These are phyloP conservation scores for Rhodamnia rubescens DNA, from an alignment of 345 rosid genomes.

Conservation along the genomic window DNA sequence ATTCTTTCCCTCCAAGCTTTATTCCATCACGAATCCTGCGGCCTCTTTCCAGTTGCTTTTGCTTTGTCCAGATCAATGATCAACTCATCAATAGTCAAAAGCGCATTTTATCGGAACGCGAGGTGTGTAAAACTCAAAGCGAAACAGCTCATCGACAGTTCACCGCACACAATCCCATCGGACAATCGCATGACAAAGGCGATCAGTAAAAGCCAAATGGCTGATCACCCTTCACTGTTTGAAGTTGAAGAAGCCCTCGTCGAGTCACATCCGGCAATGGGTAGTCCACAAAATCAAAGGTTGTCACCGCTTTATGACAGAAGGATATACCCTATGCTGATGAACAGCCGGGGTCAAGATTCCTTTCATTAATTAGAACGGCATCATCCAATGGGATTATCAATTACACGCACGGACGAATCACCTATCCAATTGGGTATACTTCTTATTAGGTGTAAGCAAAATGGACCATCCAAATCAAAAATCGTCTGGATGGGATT, in stretches of 20 bases:
- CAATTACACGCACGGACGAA: background rate
- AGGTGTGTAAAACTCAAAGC: background rate
- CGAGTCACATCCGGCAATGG: background rate
- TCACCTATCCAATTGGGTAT: rapidly evolving
- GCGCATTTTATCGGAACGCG: background rate
- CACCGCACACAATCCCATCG: no score
- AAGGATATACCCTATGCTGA: background rate
- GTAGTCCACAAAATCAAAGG: background rate
- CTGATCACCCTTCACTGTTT: background rate
- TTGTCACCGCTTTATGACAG: background rate
- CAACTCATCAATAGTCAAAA: background rate
- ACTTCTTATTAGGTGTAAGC: background rate
- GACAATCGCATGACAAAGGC: background rate
- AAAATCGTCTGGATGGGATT: no score
- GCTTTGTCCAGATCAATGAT: background rate
- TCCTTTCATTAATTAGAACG: background rate
- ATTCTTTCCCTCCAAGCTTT: background rate
- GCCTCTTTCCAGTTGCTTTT: background rate
- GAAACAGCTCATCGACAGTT: background rate
- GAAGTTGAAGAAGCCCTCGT: background rate
- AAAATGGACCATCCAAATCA: no score
- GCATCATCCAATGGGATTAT: rapidly evolving
- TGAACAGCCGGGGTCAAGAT: rapidly evolving
- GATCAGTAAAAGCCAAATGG: background rate
- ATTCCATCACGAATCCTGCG: background rate